phyloP scores from a whole-genome alignment of 164 flowering plant genomes.

The Pachysandra terminalis region DNA sequence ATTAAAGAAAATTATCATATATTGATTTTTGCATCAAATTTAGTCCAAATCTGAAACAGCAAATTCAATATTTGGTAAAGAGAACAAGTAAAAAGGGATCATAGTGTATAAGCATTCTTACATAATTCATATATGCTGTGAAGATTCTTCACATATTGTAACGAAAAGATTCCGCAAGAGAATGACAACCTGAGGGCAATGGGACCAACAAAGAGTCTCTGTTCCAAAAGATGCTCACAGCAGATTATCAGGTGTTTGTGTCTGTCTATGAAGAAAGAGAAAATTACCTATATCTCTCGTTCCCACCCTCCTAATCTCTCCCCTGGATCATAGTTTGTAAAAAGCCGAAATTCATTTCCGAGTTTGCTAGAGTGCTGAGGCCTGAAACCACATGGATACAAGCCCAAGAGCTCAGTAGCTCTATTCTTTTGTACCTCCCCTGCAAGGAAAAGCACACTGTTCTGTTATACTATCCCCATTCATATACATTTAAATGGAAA shows the following conservation, averaged over 20 bases:
- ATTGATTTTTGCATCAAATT: too few species aligned
- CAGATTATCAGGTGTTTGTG: not conserved
- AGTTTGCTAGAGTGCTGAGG: constrained; percentile 91
- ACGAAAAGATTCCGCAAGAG: too few species aligned
- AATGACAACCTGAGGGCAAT: too few species aligned
- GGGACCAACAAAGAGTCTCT: not conserved
- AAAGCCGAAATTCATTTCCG: constrained; percentile 86
- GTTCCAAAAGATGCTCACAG: not conserved
- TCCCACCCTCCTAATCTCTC: constrained; percentile 86
- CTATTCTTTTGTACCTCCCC: constrained; percentile 82
- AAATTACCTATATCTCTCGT: constrained; percentile 19
- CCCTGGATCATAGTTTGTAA: constrained; percentile 81
- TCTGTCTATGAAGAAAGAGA: not conserved
- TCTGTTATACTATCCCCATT: not conserved
- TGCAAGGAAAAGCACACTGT: constrained; percentile 20
- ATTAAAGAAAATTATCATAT: too few species aligned
- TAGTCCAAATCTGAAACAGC: too few species aligned
- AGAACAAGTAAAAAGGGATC: too few species aligned
- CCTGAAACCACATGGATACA: constrained; percentile 79
- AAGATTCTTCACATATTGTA: too few species aligned
- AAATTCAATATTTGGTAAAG: too few species aligned
- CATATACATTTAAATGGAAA: not conserved
- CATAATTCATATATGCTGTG: too few species aligned
- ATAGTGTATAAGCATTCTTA: too few species aligned
- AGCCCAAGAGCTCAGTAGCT: constrained; percentile 73